Evolutionary conservation across 2,329 filamentous ascomycete species (phyloP).

Genomic region (Annulohypoxylon truncatum): DNA sequence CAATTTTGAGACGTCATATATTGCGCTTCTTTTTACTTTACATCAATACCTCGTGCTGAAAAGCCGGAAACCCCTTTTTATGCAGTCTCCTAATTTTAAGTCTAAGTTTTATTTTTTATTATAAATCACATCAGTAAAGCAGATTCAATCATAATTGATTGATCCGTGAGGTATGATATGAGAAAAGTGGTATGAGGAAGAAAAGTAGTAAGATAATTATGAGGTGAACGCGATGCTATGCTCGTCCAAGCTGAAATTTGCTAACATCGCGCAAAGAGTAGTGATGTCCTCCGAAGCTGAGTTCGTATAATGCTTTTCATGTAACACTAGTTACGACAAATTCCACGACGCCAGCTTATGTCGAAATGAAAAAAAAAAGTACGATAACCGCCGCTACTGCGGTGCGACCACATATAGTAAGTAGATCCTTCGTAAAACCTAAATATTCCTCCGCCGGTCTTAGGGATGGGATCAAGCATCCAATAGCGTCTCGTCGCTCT

Average conservation of each 20-base stretch:
- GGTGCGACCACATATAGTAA: conserved; percentile 28
- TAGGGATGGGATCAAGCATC: conserved; percentile 23
- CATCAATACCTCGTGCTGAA: neutral
- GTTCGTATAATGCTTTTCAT: conserved; percentile 23
- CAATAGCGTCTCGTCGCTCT: conserved; percentile 52
- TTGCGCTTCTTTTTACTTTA: neutral
- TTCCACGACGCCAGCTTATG: conserved; percentile 34
- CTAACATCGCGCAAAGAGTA: neutral
- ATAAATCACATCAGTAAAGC: neutral
- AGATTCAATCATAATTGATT: neutral
- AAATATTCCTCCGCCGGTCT: neutral
- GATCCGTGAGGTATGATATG: neutral
- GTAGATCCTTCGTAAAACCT: conserved; percentile 22
- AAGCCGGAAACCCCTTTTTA: neutral
- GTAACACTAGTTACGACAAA: conserved; percentile 25
- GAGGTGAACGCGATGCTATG: conserved; percentile 6
- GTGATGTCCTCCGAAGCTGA: conserved; percentile 5
- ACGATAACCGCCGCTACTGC: conserved; percentile 38
- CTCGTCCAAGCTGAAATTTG: neutral
- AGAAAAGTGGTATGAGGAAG: neutral
- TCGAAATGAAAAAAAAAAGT: conserved; percentile 16
- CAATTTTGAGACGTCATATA: neutral
- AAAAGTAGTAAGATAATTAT: neutral
- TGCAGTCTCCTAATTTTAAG: neutral
- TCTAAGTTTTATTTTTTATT: neutral